Percentiles rank a stretch among this genome's conserved stretches.
Evolutionary conservation across 148 eudicot species (phyloP).

Genomic region (Amaranthus palmeri): DNA sequence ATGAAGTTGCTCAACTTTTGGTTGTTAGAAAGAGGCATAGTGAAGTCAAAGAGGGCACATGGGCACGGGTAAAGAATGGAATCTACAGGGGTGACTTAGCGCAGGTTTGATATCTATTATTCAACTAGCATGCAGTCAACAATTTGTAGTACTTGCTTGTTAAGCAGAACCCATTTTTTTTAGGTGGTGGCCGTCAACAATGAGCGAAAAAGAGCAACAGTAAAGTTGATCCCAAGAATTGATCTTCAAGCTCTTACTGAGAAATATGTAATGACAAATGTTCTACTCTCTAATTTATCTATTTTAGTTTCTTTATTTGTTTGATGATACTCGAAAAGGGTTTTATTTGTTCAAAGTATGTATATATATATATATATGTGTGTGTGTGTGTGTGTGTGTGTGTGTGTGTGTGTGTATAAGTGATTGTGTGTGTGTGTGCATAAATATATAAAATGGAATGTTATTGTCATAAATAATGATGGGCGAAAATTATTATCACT

Average conservation of each 20-base stretch:
- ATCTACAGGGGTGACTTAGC: slow-evolving; percentile 85
- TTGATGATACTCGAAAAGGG: too few relatives aligned
- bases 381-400: too few relatives aligned
- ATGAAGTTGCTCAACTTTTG: slow-evolving; percentile 63
- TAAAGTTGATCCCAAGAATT: slow-evolving; percentile 85
- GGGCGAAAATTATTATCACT: too few relatives aligned
- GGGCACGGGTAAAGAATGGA: slow-evolving; percentile 94
- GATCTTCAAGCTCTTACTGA: slow-evolving; percentile 79
- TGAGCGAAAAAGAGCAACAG: slow-evolving; percentile 70
- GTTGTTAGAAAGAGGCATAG: slow-evolving; percentile 51
- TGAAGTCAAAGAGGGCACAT: slow-evolving; percentile 65
- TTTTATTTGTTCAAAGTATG: too few relatives aligned
- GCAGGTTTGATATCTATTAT: slow-evolving; percentile 41
- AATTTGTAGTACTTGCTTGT: slow-evolving; percentile 14
- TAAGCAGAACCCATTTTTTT: slow-evolving; percentile 10
- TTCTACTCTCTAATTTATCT: slow-evolving; percentile 1
- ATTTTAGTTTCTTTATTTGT: too few relatives aligned
- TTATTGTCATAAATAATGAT: too few relatives aligned
- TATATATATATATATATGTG: too few relatives aligned
- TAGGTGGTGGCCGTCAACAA: slow-evolving; percentile 73
- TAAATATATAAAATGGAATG: too few relatives aligned
- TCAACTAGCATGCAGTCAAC: neutral
- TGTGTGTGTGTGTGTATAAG: too few relatives aligned
- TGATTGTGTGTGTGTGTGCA: too few relatives aligned
- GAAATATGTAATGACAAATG: slow-evolving; percentile 60